Evolutionary conservation across 2,329 filamentous ascomycete genomes (phyloP), one percentile per base, ranked within the genome.

Genomic region (Pseudophaeomoniella oleicola): DNA sequence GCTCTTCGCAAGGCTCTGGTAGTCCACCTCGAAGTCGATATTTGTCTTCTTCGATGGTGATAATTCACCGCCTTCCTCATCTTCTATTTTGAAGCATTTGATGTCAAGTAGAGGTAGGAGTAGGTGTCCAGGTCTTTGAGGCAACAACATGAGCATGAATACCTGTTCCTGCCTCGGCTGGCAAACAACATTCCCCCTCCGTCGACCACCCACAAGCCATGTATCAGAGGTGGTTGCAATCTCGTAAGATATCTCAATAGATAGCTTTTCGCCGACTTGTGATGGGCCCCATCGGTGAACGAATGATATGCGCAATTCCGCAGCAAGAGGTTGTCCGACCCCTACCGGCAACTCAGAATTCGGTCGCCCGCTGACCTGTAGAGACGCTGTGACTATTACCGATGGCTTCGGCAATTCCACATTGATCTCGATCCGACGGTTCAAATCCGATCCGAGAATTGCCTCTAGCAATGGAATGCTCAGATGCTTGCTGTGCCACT

Each of bases 381-480:
- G 68, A 36, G 81, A 75, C 2, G 81, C 79, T 0, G 82, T 92
- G 56, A 93, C 81, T 0, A 96, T 72, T 14, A 94, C 73, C 34
- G 83, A 75, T 2, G 94, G 68, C 1, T 80, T 77, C 0, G 88
- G 88, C 1, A 98, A 75, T 40, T 94, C 85, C 11, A 98, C 87
- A 0, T 87, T 83, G 37, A 98, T 92, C 18, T 81, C 66, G 46
- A 98, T 87, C 10, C 75, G 77, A 14, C 70, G 69, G 42, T 56
- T 65, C 14, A 69, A 62, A 15, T 57, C 50, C 11, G 45, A 43
- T 22, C 48, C 53, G 5, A 47, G 35, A n/a, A n/a, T n/a, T n/a
- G n/a, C n/a, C n/a, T n/a, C n/a, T 16, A 56, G 50, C 30, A 62
- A 48, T 2, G 44, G 42, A 29, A 58, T 48, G 19, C 49, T 50